Evolutionary conservation across 169 alveolate genomes (phyloP).

Genomic region (Cyclospora cayetanensis): DNA sequence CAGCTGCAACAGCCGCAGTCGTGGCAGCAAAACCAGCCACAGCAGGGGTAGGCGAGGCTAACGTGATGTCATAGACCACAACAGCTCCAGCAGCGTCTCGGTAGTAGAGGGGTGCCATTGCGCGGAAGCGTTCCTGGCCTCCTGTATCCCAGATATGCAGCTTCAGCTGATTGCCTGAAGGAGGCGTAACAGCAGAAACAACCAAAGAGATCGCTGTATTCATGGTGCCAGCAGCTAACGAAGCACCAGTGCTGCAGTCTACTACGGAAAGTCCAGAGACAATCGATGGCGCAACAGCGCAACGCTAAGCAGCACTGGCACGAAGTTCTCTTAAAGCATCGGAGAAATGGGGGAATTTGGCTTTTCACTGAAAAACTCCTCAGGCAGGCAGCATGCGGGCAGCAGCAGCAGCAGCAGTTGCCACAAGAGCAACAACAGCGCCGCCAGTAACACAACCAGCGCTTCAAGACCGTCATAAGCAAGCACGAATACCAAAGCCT

Average conservation of each 20-base stretch:
- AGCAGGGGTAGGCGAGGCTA: conserved; percentile 60
- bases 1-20: not conserved
- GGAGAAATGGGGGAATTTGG: too few species aligned
- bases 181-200: not conserved
- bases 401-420: not conserved
- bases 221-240: not conserved
- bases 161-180: conserved; percentile 80
- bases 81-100: conserved; percentile 92
- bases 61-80: conserved; percentile 87
- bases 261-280: too few species aligned
- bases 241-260: not conserved
- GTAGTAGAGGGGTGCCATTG: conserved; percentile 90
- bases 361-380: too few species aligned
- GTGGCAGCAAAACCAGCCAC: not conserved
- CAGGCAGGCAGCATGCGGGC: not conserved
- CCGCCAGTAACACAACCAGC: not conserved
- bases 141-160: conserved; percentile 96
- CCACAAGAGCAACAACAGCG: not conserved
- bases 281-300: not conserved
- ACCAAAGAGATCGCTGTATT: not conserved
- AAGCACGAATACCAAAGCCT: too few species aligned
- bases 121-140: conserved; percentile 91
- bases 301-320: not conserved
- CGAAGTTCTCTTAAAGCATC: too few species aligned
- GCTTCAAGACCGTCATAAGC: not conserved